Conservation (phyloP, 2,329 filamentous ascomycete genomes). For the Trichoderma cornu-damae region DNA sequence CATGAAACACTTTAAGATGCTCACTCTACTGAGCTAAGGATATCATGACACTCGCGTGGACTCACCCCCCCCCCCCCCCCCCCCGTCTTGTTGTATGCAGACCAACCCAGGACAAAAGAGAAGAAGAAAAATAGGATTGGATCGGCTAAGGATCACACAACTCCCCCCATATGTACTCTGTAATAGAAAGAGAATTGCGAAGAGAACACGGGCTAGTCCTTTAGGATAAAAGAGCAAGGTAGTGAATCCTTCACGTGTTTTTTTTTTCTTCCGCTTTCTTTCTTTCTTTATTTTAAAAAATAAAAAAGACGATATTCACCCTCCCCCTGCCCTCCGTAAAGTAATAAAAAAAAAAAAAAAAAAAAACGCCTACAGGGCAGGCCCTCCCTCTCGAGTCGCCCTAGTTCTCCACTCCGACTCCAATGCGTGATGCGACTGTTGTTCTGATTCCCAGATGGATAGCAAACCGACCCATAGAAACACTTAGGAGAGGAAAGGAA, state of each 20-base stretch:
- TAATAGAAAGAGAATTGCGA: background rate
- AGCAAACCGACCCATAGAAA: background rate
- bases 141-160: background rate
- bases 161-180: constrained; percentile 1
- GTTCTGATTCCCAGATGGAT: background rate
- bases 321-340: background rate
- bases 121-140: background rate
- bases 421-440: background rate
- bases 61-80: constrained; percentile 4
- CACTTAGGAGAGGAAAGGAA: background rate
- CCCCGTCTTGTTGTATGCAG: constrained; percentile 4
- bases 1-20: background rate
- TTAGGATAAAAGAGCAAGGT: background rate
- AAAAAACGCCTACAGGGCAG: background rate
- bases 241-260: too few relatives aligned
- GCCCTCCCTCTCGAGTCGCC: background rate
- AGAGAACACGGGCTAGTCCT: background rate
- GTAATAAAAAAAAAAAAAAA: background rate
- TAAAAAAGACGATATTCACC: background rate
- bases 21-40: constrained; percentile 1
- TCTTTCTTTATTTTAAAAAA: too few relatives aligned
- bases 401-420: background rate
- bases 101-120: background rate
- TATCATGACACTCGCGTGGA: constrained; percentile 14
- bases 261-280: too few relatives aligned